Percentiles rank a stretch among this genome's conserved stretches.
Conservation (phyloP, 495 filamentous ascomycete genomes). For the Penicillium steckii region DNA sequence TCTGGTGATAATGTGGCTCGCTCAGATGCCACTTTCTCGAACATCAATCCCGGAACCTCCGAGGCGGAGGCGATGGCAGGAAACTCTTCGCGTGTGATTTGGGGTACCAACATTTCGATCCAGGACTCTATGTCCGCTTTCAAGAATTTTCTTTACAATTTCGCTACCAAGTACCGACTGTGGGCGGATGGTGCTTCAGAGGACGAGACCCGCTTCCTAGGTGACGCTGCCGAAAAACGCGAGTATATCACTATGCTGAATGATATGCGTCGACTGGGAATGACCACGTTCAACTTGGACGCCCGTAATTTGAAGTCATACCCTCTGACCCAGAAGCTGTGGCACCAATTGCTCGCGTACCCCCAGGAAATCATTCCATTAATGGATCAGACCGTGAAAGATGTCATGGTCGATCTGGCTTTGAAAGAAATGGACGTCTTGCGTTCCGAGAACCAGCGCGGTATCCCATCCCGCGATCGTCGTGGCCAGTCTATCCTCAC, state of each 20-base stretch:
- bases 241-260: constrained; percentile 85
- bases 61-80: constrained; percentile 88
- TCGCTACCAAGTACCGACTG: constrained; percentile 88
- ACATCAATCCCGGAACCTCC: constrained; percentile 82
- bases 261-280: constrained; percentile 83
- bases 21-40: constrained; percentile 87
- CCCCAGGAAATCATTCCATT: constrained; percentile 94
- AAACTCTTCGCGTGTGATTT: constrained; percentile 77
- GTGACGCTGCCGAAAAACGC: constrained; percentile 59
- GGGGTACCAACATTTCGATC: constrained; percentile 96
- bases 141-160: constrained; percentile 88
- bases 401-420: constrained; percentile 88
- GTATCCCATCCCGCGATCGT: constrained; percentile 23
- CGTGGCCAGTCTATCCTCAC: constrained; percentile 46
- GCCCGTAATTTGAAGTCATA: constrained; percentile 88
- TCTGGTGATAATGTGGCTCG: constrained; percentile 50
- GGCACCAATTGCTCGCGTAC: constrained; percentile 90
- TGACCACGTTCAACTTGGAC: constrained; percentile 83
- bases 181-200: constrained; percentile 80
- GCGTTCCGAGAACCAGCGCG: constrained; percentile 54
- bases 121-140: constrained; percentile 82
- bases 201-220: constrained; percentile 64
- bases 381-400: constrained; percentile 92
- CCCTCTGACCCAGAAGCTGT: constrained; percentile 87
- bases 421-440: constrained; percentile 74